phyloP scores from a whole-genome alignment of 2,329 filamentous ascomycete genomes.

The Truncatella angustata region DNA sequence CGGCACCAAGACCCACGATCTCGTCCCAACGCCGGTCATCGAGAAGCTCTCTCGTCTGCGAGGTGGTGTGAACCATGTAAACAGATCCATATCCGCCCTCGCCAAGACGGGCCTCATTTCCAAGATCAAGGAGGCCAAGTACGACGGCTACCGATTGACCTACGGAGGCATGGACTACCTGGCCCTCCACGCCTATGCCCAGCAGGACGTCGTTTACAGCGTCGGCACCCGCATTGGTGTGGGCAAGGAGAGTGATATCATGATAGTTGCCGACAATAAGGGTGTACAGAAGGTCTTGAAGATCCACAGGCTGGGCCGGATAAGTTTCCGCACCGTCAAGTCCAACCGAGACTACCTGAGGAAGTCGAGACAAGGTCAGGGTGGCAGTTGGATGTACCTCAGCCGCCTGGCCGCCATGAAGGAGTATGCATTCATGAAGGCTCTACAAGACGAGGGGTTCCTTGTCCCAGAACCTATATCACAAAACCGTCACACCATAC shows the following conservation, averaged over 20 bases:
- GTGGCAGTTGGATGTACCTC: conserved; percentile 97
- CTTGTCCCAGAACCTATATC: conserved; percentile 84
- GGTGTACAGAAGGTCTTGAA: conserved; percentile 84
- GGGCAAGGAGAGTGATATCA: conserved; percentile 96
- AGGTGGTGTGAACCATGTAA: conserved; percentile 74
- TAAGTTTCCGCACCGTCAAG: conserved; percentile 96
- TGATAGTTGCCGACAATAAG: conserved; percentile 80
- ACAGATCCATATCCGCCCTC: conserved; percentile 83
- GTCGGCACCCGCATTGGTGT: conserved; percentile 94
- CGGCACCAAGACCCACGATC: conserved; percentile 94
- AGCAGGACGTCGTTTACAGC: conserved; percentile 78
- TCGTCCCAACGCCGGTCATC: conserved; percentile 89
- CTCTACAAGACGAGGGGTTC: conserved; percentile 78
- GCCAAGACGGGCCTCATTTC: conserved; percentile 92
- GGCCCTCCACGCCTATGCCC: conserved; percentile 86
- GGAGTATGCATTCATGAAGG: conserved; percentile 93
- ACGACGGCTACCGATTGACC: conserved; percentile 94
- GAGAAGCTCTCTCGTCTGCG: conserved; percentile 78
- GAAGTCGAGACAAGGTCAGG: conserved; percentile 52
- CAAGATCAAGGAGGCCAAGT: conserved; percentile 91
- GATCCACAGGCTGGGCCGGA: conserved; percentile 91
- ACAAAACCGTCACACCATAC: conserved; percentile 91
- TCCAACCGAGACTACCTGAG: conserved; percentile 93
- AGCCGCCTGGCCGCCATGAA: conserved; percentile 89
- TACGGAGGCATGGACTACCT: conserved; percentile 98